Evolutionary conservation across 2,329 filamentous ascomycete genomes (phyloP), one percentile per base, ranked within the genome.

Genomic region (Dothiorella sarmentorum): DNA sequence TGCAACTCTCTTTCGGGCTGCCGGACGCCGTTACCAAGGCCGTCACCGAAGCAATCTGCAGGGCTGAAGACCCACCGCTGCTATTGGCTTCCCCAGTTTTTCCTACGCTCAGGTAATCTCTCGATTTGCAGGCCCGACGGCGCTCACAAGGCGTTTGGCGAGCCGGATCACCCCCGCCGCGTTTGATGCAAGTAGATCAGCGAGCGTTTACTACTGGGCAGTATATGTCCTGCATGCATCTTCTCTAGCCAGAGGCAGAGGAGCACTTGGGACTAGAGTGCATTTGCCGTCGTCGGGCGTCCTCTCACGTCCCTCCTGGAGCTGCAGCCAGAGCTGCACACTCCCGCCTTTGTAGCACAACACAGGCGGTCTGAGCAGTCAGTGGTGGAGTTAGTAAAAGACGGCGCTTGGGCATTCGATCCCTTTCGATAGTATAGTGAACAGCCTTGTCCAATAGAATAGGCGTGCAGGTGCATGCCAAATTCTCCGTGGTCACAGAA

Each of bases 41-140:
- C 49, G 49, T 53, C 49, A 53, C 49, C 17, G 55, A 35, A 31
- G 55, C 55, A 57, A 57, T 57, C 55, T 45, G 43, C 55, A 57
- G 43, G 55, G 55, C 55, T 57, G 55, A 58, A 51, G 56, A 42
- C 44, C 43, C 56, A 58, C 56, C n/a, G 44, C 33, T 40, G 42
- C 44, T 42, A 58, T 51, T 58, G 56, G 17, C 44, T 58, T 58
- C 56, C 56, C 56, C 56, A 58, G 56, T 58, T 58, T 58, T 58
- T 33, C 29, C 44, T 37, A 43, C 56, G 56, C 56, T 47, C 44
- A 53, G 35, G 49, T 53, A 53, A 53, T 53, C 49, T 20, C 49
- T 53, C 35, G 49, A 53, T 38, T 53, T 52, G 47, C 47, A 38
- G 47, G 47, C 47, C 45, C 45, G 45, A 7, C 45, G 29, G 45